Percentiles rank a stretch among this genome's conserved stretches.
These are phyloP conservation scores for Volvox africanus DNA, from an alignment of 139 green algal genomes.

Conservation along the genomic window DNA sequence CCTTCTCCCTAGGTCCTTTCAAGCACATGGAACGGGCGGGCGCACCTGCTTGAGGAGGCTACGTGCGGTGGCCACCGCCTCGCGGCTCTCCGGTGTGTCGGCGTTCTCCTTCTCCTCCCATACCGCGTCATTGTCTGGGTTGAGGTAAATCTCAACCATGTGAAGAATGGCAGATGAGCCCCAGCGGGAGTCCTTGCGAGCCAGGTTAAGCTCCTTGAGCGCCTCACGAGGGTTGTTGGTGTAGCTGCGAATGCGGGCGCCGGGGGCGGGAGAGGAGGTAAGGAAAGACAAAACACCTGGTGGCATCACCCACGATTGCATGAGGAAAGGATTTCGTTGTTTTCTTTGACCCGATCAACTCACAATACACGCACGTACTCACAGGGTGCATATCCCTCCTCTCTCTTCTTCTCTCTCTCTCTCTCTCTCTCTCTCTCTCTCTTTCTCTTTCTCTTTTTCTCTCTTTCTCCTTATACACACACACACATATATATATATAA, in stretches of 20 bases:
- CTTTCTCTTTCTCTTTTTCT: neutral
- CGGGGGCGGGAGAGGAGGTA: neutral
- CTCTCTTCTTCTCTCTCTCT: neutral
- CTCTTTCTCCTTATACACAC: too few species aligned
- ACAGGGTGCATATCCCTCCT: neutral
- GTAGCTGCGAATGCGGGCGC: conserved; percentile 49
- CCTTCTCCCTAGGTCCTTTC: neutral
- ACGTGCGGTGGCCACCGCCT: conserved; percentile 64
- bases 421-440: neutral
- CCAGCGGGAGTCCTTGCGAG: conserved; percentile 76
- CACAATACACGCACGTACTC: too few species aligned
- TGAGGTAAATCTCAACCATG: conserved; percentile 90
- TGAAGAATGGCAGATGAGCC: conserved; percentile 68
- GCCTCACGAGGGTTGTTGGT: conserved; percentile 72
- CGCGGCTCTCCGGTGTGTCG: conserved; percentile 55
- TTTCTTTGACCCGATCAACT: neutral
- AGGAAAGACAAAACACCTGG: too few species aligned
- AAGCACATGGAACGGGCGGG: neutral
- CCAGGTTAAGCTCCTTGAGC: conserved; percentile 76
- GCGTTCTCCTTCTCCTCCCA: conserved; percentile 77
- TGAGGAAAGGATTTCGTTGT: neutral
- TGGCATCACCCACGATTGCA: too few species aligned
- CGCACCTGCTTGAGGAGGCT: conserved; percentile 71
- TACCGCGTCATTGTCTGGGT: conserved; percentile 77
- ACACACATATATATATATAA: too few species aligned